A percentile compares a stretch with the other conserved stretches of the same genome.
phyloP scores from a whole-genome alignment of 208 protist genomes.

The Dictyostelium gargantuum region DNA sequence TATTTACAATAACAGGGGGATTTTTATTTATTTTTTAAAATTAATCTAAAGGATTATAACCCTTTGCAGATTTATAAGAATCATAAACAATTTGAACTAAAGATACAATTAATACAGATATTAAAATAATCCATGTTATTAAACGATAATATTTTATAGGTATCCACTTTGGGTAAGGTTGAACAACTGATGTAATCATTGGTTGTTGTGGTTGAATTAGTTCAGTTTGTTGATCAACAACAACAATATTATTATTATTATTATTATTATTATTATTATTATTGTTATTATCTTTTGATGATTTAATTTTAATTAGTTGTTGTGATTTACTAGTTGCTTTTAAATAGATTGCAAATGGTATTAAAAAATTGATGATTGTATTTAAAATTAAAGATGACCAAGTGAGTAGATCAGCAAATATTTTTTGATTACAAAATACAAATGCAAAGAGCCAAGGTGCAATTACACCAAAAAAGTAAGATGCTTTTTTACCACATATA shows the following conservation, averaged over 20 bases:
- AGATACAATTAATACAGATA: background rate
- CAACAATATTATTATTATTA: no score
- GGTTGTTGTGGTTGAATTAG: no score
- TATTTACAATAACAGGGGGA: no score
- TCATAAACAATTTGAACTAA: constrained; percentile 23
- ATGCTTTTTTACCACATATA: constrained; percentile 18
- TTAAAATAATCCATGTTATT: background rate
- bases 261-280: no score
- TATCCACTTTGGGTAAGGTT: background rate
- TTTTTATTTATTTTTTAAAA: background rate
- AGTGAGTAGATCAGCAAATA: constrained; percentile 16
- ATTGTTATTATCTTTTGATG: no score
- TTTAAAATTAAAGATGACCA: constrained; percentile 35
- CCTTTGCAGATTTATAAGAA: background rate
- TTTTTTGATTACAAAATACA: constrained; percentile 17
- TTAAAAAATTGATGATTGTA: background rate
- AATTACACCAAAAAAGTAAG: constrained; percentile 43
- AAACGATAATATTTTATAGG: background rate
- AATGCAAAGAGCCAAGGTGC: constrained; percentile 20
- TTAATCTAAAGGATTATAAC: background rate
- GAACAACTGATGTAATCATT: background rate
- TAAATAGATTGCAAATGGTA: constrained; percentile 15
- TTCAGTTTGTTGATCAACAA: background rate
- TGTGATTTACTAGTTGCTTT: background rate
- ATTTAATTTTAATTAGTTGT: background rate